A percentile compares a stretch with the other conserved stretches of the same genome.
phyloP scores from a whole-genome alignment of 768 basidiomycete genomes.

The Collybia mongolica region DNA sequence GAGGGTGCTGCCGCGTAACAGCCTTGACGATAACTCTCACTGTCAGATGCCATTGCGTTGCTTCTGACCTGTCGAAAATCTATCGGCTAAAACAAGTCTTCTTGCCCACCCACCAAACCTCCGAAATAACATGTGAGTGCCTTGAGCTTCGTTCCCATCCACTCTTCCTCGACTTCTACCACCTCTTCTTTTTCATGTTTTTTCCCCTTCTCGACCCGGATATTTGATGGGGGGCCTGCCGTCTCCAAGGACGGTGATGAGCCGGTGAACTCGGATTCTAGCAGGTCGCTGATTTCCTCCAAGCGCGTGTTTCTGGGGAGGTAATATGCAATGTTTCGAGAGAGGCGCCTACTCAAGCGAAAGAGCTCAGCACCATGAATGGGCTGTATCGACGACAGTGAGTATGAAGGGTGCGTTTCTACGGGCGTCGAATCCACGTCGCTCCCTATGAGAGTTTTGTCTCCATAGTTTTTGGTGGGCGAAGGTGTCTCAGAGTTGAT shows the following conservation, averaged over 20 bases:
- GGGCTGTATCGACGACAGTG: constrained; percentile 71
- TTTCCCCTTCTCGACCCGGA: constrained; percentile 1
- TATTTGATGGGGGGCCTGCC: not conserved
- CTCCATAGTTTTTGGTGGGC: constrained; percentile 6
- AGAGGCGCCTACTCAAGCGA: constrained; percentile 64
- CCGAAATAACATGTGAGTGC: constrained; percentile 95
- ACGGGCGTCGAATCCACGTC: not conserved
- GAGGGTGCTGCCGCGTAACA: too few species aligned
- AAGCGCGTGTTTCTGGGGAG: constrained; percentile 81
- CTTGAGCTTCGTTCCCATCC: constrained; percentile 93
- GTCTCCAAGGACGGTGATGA: not conserved
- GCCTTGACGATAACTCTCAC: too few species aligned
- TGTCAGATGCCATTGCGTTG: too few species aligned
- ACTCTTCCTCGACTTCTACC: constrained; percentile 94
- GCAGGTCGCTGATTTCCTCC: constrained; percentile 59
- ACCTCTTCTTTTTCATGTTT: constrained; percentile 37
- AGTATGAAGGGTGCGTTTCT: constrained; percentile 53
- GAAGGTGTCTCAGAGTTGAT: constrained; percentile 7
- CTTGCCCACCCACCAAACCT: constrained; percentile 71
- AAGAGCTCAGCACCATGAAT: constrained; percentile 86
- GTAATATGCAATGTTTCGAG: constrained; percentile 85
- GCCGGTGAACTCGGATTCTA: constrained; percentile 6
- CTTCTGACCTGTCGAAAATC: too few species aligned
- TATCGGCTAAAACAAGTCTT: constrained; percentile 43
- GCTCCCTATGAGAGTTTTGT: constrained; percentile 5